A percentile compares a stretch with the other conserved stretches of the same genome.
These are phyloP conservation scores for Pichia sp. DNA, from an alignment of 1,139 yeast species.

Conservation along the genomic window DNA sequence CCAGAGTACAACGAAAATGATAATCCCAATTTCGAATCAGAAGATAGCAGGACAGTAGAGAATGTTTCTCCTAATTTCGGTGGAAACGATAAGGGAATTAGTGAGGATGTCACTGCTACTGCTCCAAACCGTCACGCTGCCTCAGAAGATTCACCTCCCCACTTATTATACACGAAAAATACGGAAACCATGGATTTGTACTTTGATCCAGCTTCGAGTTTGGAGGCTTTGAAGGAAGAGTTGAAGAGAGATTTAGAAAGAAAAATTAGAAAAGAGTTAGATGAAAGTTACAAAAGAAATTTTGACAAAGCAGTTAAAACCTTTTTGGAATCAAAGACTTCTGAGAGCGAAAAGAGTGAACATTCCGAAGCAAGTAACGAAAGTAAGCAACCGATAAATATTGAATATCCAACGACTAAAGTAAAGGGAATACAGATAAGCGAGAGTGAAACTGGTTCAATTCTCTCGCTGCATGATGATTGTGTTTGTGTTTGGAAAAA, in stretches of 20 bases:
- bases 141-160: no score
- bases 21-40: not conserved
- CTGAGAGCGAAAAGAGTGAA: not conserved
- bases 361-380: not conserved
- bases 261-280: conserved; percentile 14
- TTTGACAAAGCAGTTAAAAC: conserved; percentile 5
- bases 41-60: not conserved
- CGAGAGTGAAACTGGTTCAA: not conserved
- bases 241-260: conserved; percentile 12
- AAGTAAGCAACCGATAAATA: not conserved
- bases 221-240: not conserved
- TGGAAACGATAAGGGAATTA: not conserved
- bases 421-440: conserved; percentile 9
- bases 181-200: not conserved
- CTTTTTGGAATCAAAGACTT: not conserved
- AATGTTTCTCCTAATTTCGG: no score
- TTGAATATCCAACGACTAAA: conserved; percentile 7
- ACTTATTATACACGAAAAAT: not conserved
- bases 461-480: conserved; percentile 16
- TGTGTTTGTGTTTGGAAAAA: conserved; percentile 16
- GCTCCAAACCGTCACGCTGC: no score
- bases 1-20: not conserved
- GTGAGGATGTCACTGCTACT: not conserved
- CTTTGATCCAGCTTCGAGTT: not conserved
- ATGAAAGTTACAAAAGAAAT: conserved; percentile 9